A percentile compares a stretch with the other conserved stretches of the same genome.
Evolutionary conservation across 768 basidiomycete genomes (phyloP).

Genomic region (Pleurotus platypus): DNA sequence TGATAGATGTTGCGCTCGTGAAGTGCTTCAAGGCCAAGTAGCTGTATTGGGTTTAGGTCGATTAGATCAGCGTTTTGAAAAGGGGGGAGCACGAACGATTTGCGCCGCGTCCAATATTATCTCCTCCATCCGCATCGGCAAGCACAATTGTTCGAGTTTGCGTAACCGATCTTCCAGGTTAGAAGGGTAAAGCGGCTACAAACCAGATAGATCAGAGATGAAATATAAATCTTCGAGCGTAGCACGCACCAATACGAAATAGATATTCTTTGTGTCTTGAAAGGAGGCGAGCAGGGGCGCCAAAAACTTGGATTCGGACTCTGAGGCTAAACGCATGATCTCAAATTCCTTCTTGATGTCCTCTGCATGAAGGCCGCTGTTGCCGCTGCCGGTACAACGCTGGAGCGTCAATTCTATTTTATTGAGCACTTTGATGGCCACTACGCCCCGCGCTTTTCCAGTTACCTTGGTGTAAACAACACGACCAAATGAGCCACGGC

Average conservation of each 20-base stretch:
- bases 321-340: background rate
- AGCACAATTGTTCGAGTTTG: background rate
- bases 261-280: background rate
- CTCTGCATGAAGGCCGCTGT: background rate
- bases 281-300: background rate
- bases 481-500: background rate
- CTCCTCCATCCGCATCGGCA: background rate
- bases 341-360: background rate
- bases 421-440: conserved; percentile 1
- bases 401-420: background rate
- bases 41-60: background rate
- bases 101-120: background rate
- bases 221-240: background rate
- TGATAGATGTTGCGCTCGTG: conserved; percentile 12
- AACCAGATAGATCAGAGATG: background rate
- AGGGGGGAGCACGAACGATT: background rate
- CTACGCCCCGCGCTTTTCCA: background rate
- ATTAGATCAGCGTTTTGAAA: background rate
- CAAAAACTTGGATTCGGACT: background rate
- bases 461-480: background rate
- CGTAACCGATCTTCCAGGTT: background rate
- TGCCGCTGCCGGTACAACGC: background rate
- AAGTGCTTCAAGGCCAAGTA: conserved; percentile 11
- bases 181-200: background rate
- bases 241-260: background rate